These are phyloP conservation scores for Metroxylon sagu DNA, from an alignment of 176 grass and related monocot species.

Conservation along the genomic window DNA sequence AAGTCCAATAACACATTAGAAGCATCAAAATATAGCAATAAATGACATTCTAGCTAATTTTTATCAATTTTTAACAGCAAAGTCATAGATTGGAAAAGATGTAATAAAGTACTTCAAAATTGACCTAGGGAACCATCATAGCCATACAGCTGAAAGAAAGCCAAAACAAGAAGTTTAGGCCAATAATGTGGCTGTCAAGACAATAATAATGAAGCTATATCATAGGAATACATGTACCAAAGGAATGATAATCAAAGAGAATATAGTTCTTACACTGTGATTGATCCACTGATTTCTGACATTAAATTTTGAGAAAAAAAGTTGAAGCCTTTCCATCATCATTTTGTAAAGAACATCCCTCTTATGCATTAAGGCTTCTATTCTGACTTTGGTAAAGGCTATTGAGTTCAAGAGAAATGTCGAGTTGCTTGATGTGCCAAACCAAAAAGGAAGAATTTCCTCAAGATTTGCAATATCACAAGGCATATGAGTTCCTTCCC, in stretches of 20 bases:
- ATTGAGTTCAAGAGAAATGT: slow-evolving; percentile 51
- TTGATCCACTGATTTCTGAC: slow-evolving; percentile 36
- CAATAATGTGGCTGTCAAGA: too few relatives aligned
- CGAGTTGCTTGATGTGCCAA: slow-evolving; percentile 33
- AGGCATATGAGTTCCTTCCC: slow-evolving; percentile 28
- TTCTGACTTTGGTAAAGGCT: slow-evolving; percentile 56
- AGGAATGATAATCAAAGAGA: background rate
- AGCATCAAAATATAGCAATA: too few relatives aligned
- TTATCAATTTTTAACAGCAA: too few relatives aligned
- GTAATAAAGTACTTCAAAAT: too few relatives aligned
- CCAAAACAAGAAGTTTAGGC: too few relatives aligned
- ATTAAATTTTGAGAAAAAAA: slow-evolving; percentile 49
- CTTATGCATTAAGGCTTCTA: slow-evolving; percentile 47
- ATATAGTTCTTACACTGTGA: slow-evolving; percentile 13
- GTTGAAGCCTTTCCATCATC: slow-evolving; percentile 57
- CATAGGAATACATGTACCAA: background rate
- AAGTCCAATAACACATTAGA: too few relatives aligned
- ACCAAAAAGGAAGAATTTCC: slow-evolving; percentile 72
- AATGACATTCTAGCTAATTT: too few relatives aligned
- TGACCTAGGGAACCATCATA: too few relatives aligned
- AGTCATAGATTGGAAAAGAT: too few relatives aligned
- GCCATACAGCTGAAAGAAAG: too few relatives aligned
- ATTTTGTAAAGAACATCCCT: slow-evolving; percentile 66
- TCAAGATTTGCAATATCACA: slow-evolving; percentile 35
- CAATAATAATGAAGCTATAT: too few relatives aligned